Evolutionary conservation across 371 early-diverging fungal genomes (phyloP).

Genomic region (Mucor ambiguus): DNA sequence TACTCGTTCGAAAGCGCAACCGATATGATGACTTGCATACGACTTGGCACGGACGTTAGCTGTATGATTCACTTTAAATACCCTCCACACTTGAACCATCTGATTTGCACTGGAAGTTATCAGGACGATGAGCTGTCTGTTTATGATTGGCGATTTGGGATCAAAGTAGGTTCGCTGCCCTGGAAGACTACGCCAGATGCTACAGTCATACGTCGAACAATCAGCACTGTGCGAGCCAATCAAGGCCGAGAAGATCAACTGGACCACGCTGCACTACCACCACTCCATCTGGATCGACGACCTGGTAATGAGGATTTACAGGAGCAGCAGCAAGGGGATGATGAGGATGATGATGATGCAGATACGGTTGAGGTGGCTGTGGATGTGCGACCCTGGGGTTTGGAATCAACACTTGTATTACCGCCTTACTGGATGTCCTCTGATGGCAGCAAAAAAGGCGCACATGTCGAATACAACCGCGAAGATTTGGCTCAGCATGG

Average conservation of each 20-base stretch:
- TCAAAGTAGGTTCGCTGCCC: conserved; percentile 42
- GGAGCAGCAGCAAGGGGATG: background rate
- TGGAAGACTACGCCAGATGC: conserved; percentile 26
- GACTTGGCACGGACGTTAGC: conserved; percentile 26
- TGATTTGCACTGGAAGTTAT: conserved; percentile 35
- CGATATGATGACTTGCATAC: conserved; percentile 14
- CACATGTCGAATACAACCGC: conserved; percentile 1
- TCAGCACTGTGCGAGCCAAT: background rate
- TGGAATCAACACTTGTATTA: conserved; percentile 45
- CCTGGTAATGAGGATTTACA: background rate
- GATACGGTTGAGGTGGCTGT: conserved; percentile 14
- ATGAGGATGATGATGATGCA: conserved; percentile 22
- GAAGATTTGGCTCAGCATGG: conserved; percentile 12
- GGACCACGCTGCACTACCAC: background rate
- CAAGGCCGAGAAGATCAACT: background rate
- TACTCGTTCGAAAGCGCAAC: conserved; percentile 1
- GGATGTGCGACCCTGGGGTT: conserved; percentile 44
- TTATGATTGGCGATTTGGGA: conserved; percentile 37
- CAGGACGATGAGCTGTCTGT: conserved; percentile 32
- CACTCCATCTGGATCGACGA: background rate
- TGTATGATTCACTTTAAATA: conserved; percentile 41
- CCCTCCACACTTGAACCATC: conserved; percentile 34
- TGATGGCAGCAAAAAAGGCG: background rate
- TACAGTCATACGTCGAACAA: conserved; percentile 8
- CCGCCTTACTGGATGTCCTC: conserved; percentile 34